Evolutionary conservation across 805 yeast species (phyloP).

Genomic region (Teunomyces gatunensis): DNA sequence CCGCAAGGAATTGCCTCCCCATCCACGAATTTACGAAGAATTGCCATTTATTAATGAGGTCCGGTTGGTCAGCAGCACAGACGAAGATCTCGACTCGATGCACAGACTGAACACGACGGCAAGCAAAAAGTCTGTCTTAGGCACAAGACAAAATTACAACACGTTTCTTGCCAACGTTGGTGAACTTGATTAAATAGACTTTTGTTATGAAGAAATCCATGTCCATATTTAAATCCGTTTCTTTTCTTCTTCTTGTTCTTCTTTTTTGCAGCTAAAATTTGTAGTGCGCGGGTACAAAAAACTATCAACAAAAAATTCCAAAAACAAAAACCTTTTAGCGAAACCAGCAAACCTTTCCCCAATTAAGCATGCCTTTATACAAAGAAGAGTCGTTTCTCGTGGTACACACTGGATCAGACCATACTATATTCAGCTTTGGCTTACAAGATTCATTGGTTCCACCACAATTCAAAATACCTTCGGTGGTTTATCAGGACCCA

Average conservation of each 20-base stretch:
- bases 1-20: constrained; percentile 17
- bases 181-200: constrained; percentile 5
- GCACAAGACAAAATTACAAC: constrained; percentile 38
- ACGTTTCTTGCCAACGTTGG: constrained; percentile 34
- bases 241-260: not conserved
- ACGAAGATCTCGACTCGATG: constrained; percentile 8
- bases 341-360: not conserved
- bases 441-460: constrained; percentile 71
- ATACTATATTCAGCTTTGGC: constrained; percentile 78
- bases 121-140: constrained; percentile 37
- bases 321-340: not conserved
- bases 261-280: not conserved
- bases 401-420: constrained; percentile 74
- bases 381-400: constrained; percentile 49
- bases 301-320: not conserved
- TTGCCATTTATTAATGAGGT: constrained; percentile 39
- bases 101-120: constrained; percentile 27
- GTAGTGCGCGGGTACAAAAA: not conserved
- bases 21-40: constrained; percentile 24
- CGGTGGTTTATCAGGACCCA: constrained; percentile 59
- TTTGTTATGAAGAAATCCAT: not conserved
- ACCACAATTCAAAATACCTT: constrained; percentile 75
- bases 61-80: constrained; percentile 17
- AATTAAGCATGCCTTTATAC: constrained; percentile 37
- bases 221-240: not conserved